phyloP scores from a whole-genome alignment of 805 yeast species.

The Teunomyces atbi region DNA sequence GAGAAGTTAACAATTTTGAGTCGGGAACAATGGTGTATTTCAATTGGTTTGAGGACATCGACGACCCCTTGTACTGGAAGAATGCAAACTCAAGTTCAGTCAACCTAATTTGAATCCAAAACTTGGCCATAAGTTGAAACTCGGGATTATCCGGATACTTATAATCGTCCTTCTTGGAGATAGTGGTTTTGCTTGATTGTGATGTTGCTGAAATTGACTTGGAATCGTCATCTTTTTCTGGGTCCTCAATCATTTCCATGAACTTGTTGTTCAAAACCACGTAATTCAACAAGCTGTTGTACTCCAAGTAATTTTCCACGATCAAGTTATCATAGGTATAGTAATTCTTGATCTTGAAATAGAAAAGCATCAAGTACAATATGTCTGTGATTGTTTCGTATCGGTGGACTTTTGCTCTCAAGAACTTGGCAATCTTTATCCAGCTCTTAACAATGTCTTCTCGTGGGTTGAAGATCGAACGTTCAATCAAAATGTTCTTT shows the following conservation, averaged over 20 bases:
- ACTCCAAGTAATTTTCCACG: slow-evolving; percentile 27
- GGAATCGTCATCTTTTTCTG: slow-evolving; percentile 9
- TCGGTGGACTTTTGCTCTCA: slow-evolving; percentile 15
- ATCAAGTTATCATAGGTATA: slow-evolving; percentile 17
- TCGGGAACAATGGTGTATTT: slow-evolving; percentile 26
- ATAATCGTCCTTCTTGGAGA: background rate
- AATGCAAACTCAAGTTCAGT: slow-evolving; percentile 25
- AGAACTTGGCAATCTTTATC: slow-evolving; percentile 14
- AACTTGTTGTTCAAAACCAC: slow-evolving; percentile 18
- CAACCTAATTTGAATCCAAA: slow-evolving; percentile 29
- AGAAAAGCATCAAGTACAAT: slow-evolving; percentile 25
- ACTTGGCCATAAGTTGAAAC: slow-evolving; percentile 17
- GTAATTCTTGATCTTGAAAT: slow-evolving; percentile 20
- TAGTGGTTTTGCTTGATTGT: background rate
- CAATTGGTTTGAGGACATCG: slow-evolving; percentile 22
- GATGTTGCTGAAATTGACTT: background rate
- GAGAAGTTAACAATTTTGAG: slow-evolving; percentile 12
- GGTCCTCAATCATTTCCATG: slow-evolving; percentile 17
- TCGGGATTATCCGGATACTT: slow-evolving; percentile 11
- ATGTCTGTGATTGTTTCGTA: slow-evolving; percentile 24
- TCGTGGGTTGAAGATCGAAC: slow-evolving; percentile 8
- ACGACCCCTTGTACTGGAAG: slow-evolving; percentile 27
- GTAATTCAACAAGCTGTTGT: slow-evolving; percentile 21
- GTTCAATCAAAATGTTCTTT: slow-evolving; percentile 8
- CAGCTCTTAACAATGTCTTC: slow-evolving; percentile 16